Percentiles rank a stretch among this genome's conserved stretches.
phyloP scores from a whole-genome alignment of 2,329 filamentous ascomycete species.

The Colletotrichum lini region DNA sequence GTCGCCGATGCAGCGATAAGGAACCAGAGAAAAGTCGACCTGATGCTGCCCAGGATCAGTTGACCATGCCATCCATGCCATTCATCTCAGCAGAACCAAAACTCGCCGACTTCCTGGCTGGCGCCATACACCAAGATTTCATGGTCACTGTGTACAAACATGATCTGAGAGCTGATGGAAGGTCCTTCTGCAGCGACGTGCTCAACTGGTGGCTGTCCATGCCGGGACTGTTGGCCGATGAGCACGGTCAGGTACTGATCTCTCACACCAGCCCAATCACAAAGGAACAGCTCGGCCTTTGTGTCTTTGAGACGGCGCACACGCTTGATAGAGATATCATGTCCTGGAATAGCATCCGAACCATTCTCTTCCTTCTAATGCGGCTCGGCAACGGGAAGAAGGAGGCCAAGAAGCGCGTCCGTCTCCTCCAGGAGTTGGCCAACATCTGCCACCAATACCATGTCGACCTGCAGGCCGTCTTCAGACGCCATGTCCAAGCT shows the following conservation, averaged over 20 bases:
- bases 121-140: neutral
- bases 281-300: slow-evolving; percentile 57
- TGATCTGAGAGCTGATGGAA: neutral
- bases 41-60: neutral
- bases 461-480: slow-evolving; percentile 51
- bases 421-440: slow-evolving; percentile 61
- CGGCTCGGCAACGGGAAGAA: slow-evolving; percentile 48
- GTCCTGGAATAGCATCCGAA: slow-evolving; percentile 58
- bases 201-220: slow-evolving; percentile 53
- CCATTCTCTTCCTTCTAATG: slow-evolving; percentile 53
- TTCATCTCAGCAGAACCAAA: neutral
- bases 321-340: slow-evolving; percentile 51
- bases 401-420: slow-evolving; percentile 40
- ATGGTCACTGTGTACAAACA: neutral
- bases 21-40: neutral
- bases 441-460: slow-evolving; percentile 63
- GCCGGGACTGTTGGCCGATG: slow-evolving; percentile 59
- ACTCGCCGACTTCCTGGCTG: neutral
- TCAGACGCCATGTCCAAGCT: slow-evolving; percentile 59
- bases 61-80: neutral
- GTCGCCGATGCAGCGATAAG: neutral
- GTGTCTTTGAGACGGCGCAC: slow-evolving; percentile 60
- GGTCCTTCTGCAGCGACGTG: neutral
- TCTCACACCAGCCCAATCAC: slow-evolving; percentile 47
- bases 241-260: slow-evolving; percentile 56